Evolutionary conservation across 1,284 basidiomycete species (phyloP).

Genomic region (Ganoderma resinaceum): DNA sequence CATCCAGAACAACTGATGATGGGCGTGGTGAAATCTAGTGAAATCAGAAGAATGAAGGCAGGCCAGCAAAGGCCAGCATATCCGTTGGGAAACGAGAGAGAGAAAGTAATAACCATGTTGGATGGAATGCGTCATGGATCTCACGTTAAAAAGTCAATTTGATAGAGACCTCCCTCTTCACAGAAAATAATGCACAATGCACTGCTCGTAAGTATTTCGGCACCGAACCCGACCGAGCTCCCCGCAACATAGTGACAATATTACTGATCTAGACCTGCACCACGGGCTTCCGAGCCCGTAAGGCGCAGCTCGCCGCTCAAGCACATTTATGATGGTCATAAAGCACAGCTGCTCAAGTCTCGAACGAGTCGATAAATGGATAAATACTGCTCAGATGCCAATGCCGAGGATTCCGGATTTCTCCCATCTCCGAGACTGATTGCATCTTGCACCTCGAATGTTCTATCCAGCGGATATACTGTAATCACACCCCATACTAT

Average conservation of each 20-base stretch:
- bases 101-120: neutral
- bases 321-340: neutral
- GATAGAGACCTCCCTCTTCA: neutral
- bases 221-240: neutral
- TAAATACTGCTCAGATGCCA: neutral
- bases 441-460: neutral
- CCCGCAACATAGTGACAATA: neutral
- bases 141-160: neutral
- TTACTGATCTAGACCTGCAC: neutral
- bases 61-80: neutral
- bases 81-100: neutral
- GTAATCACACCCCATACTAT: neutral
- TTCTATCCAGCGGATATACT: neutral
- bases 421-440: neutral
- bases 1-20: neutral
- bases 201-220: neutral
- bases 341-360: neutral
- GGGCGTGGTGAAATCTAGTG: neutral
- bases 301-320: too few species aligned
- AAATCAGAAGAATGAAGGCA: neutral
- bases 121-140: neutral
- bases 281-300: neutral
- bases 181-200: neutral
- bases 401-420: neutral
- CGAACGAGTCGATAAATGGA: neutral